Conservation (phyloP, 2,329 filamentous ascomycete species). For the Magnaporthiopsis rhizophila region DNA sequence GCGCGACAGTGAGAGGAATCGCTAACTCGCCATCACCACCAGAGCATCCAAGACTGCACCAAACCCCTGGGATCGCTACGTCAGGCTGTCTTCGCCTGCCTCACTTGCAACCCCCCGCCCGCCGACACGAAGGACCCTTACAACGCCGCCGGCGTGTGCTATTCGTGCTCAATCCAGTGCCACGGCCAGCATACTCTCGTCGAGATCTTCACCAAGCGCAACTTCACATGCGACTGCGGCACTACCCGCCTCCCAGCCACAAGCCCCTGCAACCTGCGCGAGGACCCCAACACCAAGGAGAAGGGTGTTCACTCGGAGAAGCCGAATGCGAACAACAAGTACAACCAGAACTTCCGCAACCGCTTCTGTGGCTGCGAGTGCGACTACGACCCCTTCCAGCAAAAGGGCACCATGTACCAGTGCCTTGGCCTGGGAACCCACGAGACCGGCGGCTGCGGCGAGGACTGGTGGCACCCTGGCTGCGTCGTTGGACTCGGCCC, state of each 20-base stretch:
- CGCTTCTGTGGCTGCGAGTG: constrained; percentile 84
- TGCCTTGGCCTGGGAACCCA: constrained; percentile 76
- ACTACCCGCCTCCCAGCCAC: constrained; percentile 67
- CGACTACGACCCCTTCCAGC: constrained; percentile 78
- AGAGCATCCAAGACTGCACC: constrained; percentile 94
- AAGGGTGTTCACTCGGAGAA: constrained; percentile 76
- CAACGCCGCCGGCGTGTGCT: constrained; percentile 78
- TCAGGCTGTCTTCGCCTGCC: constrained; percentile 83
- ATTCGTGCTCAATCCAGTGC: constrained; percentile 92
- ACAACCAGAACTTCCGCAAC: constrained; percentile 94
- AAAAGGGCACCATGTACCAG: constrained; percentile 98
- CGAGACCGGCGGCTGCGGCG: constrained; percentile 82
- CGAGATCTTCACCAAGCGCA: constrained; percentile 90
- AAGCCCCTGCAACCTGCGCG: constrained; percentile 67
- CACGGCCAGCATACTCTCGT: constrained; percentile 93
- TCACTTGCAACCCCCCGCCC: constrained; percentile 86
- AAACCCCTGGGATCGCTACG: constrained; percentile 80
- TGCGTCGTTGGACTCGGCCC: constrained; percentile 77
- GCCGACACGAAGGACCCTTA: constrained; percentile 52
- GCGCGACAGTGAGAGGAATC: too few species aligned
- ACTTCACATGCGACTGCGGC: constrained; percentile 95
- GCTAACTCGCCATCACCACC: constrained; percentile 4
- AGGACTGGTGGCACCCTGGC: constrained; percentile 97
- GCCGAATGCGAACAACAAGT: constrained; percentile 67
- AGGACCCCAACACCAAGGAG: constrained; percentile 62